phyloP scores from a whole-genome alignment of 2,329 filamentous ascomycete species.

The Lachnellula cervina region DNA sequence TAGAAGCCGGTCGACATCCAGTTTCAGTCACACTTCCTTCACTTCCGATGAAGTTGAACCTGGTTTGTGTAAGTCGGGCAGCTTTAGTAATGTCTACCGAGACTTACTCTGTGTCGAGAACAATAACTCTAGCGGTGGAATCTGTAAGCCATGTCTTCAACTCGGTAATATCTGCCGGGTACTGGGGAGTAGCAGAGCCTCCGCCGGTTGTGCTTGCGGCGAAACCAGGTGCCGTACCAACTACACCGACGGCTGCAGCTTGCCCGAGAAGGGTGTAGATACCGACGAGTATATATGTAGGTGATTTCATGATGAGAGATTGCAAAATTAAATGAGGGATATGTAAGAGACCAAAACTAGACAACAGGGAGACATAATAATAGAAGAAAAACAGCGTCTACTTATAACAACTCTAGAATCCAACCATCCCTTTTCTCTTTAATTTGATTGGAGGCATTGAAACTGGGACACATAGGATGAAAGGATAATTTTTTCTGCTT shows the following conservation, averaged over 20 bases:
- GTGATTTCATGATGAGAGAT: not conserved
- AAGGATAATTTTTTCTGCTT: too few relatives aligned
- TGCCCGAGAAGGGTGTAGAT: not conserved
- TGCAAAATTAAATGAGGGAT: too few relatives aligned
- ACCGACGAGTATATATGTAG: not conserved
- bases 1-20: conserved; percentile 53
- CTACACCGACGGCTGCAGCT: conserved; percentile 8
- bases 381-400: too few relatives aligned
- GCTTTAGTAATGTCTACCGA: not conserved
- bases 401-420: too few relatives aligned
- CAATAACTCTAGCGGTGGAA: conserved; percentile 49
- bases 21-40: conserved; percentile 30
- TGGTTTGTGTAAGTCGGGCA: not conserved
- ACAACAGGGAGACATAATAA: too few relatives aligned
- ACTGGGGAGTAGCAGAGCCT: conserved; percentile 47
- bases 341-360: too few relatives aligned
- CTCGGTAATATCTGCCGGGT: conserved; percentile 49
- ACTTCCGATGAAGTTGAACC: conserved; percentile 49
- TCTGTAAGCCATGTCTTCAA: conserved; percentile 56
- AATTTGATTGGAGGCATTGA: too few relatives aligned
- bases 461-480: too few relatives aligned
- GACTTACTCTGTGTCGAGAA: conserved; percentile 45
- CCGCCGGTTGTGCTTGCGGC: conserved; percentile 52
- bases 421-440: too few relatives aligned
- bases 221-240: conserved; percentile 17